These are phyloP conservation scores for Verticillium nonalfalfae DNA, from an alignment of 2,329 filamentous ascomycete species.

Conservation along the genomic window DNA sequence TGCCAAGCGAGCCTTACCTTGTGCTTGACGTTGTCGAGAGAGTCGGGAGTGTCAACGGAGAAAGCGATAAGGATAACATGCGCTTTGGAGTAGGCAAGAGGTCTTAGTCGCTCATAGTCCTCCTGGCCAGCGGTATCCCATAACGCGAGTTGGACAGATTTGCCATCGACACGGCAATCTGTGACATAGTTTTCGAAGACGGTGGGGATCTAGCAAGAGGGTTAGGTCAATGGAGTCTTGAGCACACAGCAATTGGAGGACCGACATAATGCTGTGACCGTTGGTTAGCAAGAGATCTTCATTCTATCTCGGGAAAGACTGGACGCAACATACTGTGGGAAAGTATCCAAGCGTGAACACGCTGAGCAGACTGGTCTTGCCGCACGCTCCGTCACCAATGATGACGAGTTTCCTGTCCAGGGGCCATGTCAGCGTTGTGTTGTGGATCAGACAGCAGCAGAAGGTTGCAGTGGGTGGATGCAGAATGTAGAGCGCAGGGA, in stretches of 20 bases:
- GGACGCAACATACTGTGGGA: constrained; percentile 71
- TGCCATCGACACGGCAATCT: constrained; percentile 95
- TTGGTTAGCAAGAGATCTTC: neutral
- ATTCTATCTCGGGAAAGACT: neutral
- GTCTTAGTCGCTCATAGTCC: constrained; percentile 93
- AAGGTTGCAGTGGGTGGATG: neutral
- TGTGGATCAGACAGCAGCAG: neutral
- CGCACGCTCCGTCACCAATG: constrained; percentile 94
- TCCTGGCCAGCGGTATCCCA: constrained; percentile 99
- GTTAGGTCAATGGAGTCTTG: neutral
- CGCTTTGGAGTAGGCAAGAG: constrained; percentile 92
- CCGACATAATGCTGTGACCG: constrained; percentile 51
- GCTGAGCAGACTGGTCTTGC: constrained; percentile 94
- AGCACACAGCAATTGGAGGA: constrained; percentile 6
- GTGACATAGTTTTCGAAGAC: constrained; percentile 99
- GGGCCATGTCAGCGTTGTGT: neutral
- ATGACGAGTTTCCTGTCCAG: constrained; percentile 81
- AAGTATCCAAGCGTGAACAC: constrained; percentile 98
- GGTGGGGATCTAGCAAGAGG: constrained; percentile 69
- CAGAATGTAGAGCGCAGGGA: neutral
- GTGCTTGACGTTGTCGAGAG: constrained; percentile 94
- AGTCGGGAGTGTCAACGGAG: constrained; percentile 90
- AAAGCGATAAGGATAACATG: constrained; percentile 97
- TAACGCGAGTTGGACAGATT: constrained; percentile 93
- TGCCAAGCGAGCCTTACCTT: constrained; percentile 54